phyloP scores from a whole-genome alignment of 2,329 filamentous ascomycete species.

The Lasiodiplodia gonubiensis region DNA sequence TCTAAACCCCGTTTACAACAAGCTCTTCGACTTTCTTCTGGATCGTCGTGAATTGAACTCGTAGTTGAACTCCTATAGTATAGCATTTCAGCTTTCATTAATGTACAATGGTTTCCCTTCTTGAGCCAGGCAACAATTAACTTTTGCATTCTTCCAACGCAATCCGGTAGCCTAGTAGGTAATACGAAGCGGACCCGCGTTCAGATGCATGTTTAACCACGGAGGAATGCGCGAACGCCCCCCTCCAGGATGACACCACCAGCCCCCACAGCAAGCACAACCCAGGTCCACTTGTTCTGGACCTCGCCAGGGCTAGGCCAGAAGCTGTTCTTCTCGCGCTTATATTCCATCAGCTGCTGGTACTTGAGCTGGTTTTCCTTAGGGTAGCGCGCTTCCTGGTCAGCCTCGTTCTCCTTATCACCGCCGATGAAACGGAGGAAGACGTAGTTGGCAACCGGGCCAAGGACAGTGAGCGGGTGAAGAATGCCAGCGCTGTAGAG shows the following conservation, averaged over 20 bases:
- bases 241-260: slow-evolving; percentile 57
- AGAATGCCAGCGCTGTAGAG: slow-evolving; percentile 62
- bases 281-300: slow-evolving; percentile 63
- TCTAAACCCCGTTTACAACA: too few relatives aligned
- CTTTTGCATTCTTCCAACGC: slow-evolving; percentile 1
- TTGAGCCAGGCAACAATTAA: background rate
- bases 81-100: background rate
- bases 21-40: background rate
- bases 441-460: slow-evolving; percentile 63
- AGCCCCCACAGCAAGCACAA: slow-evolving; percentile 57
- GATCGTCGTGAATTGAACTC: background rate
- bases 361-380: slow-evolving; percentile 58
- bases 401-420: slow-evolving; percentile 60
- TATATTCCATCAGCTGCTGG: slow-evolving; percentile 59
- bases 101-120: slow-evolving; percentile 9
- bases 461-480: slow-evolving; percentile 60
- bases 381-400: slow-evolving; percentile 60
- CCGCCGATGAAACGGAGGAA: slow-evolving; percentile 64
- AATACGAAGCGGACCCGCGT: background rate
- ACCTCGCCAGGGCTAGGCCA: slow-evolving; percentile 61
- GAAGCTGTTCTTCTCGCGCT: slow-evolving; percentile 63
- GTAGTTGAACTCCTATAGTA: background rate
- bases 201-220: background rate
- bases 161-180: background rate
- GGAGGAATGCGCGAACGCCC: slow-evolving; percentile 36